Evolutionary conservation across 1,284 basidiomycete species (phyloP).

Genomic region (Melampsora larici-populina): DNA sequence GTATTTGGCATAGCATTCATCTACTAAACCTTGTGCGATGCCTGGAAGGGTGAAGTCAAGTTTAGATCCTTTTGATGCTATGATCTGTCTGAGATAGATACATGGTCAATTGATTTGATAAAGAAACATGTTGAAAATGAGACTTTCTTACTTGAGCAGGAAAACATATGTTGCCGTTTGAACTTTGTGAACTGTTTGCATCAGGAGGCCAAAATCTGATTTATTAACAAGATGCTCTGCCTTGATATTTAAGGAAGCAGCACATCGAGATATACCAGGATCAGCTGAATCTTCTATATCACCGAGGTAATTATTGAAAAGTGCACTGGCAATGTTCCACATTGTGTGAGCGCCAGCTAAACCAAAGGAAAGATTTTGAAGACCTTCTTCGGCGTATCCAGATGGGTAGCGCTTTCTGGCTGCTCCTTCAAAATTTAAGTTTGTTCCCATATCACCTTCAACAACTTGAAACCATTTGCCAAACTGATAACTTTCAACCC

Average conservation of each 20-base stretch:
- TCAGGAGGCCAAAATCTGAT: neutral
- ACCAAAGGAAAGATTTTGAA: neutral
- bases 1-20: neutral
- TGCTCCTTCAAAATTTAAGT: constrained; percentile 72
- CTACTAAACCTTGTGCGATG: neutral
- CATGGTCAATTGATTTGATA: constrained; percentile 53
- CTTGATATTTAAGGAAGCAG: neutral
- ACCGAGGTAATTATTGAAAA: neutral
- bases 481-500: no score
- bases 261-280: neutral
- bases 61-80: neutral
- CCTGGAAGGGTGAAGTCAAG: neutral
- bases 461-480: no score
- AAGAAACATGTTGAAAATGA: neutral
- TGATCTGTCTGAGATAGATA: neutral
- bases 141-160: neutral
- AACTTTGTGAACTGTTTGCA: neutral
- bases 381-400: constrained; percentile 63
- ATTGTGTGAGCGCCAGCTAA: neutral
- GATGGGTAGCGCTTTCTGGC: constrained; percentile 72
- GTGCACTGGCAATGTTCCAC: neutral
- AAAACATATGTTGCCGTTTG: neutral
- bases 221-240: constrained; percentile 52
- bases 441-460: constrained; percentile 60
- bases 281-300: neutral